Percentiles rank a stretch among this genome's conserved stretches.
Conservation (phyloP, 2,329 filamentous ascomycete species). For the Arthrobotrys iridis region DNA sequence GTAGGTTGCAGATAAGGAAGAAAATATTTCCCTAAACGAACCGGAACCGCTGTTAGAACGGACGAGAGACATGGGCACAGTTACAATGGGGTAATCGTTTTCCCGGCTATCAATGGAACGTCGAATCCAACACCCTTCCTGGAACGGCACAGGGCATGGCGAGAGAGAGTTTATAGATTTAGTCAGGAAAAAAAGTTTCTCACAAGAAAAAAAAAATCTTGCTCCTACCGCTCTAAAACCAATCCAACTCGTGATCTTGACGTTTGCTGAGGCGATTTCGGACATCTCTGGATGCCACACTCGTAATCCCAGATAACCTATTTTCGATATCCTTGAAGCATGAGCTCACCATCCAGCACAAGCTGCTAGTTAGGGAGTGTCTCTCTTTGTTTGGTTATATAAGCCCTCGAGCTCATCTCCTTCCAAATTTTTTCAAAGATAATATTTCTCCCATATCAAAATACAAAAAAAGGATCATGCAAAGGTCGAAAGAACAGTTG, state of each 20-base stretch:
- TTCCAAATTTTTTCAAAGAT: background rate
- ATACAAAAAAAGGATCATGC: conserved; percentile 26
- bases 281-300: conserved; percentile 23
- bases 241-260: background rate
- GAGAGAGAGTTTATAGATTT: conserved; percentile 42
- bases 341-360: conserved; percentile 40
- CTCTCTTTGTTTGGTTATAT: conserved; percentile 29
- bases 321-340: conserved; percentile 12
- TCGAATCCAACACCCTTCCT: conserved; percentile 33
- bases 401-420: conserved; percentile 34
- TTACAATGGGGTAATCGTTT: conserved; percentile 55
- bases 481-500: conserved; percentile 15
- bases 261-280: conserved; percentile 40
- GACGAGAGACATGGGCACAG: conserved; percentile 39
- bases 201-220: conserved; percentile 15
- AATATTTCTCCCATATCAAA: background rate
- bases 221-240: background rate
- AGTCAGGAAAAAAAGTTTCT: conserved; percentile 6
- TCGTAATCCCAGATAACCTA: conserved; percentile 28
- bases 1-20: conserved; percentile 15
- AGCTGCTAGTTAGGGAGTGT: background rate
- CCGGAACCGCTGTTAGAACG: conserved; percentile 19
- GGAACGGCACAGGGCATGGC: conserved; percentile 23
- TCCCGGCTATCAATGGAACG: conserved; percentile 53
- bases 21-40: conserved; percentile 26